Percentiles rank a stretch among this genome's conserved stretches.
These are phyloP conservation scores for Hippophae gyantsensis DNA, from an alignment of 306 rosid genomes.

Conservation along the genomic window DNA sequence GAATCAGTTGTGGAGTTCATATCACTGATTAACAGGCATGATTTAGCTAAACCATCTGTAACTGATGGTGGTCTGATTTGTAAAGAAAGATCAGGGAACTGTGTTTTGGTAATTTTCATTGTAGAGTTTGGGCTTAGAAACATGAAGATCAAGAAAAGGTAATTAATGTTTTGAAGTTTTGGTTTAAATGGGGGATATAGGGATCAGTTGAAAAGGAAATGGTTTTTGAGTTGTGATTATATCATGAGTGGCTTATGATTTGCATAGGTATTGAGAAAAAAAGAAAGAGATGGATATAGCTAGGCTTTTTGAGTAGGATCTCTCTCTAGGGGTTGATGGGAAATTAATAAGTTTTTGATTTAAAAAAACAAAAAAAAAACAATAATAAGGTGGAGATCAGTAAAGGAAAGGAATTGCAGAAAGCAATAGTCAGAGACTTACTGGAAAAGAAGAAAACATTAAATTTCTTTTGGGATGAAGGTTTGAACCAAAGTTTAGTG, in stretches of 20 bases:
- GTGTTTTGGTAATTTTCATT: slow-evolving; percentile 26
- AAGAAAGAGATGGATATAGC: not conserved
- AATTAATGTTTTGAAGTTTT: not conserved
- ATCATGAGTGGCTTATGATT: slow-evolving; percentile 80
- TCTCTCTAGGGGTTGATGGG: slow-evolving; percentile 38
- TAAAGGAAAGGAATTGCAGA: slow-evolving; percentile 24
- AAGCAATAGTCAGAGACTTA: slow-evolving; percentile 22
- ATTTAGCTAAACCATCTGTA: slow-evolving; percentile 17
- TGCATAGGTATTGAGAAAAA: slow-evolving; percentile 34
- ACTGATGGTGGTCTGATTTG: slow-evolving; percentile 60
- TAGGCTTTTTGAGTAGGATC: slow-evolving; percentile 42
- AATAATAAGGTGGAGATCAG: slow-evolving; percentile 16
- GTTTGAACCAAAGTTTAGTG: slow-evolving; percentile 47
- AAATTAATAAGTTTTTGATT: slow-evolving; percentile 4
- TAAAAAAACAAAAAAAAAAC: no score
- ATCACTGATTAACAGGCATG: slow-evolving; percentile 22
- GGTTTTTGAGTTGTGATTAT: slow-evolving; percentile 32
- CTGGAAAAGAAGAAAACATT: slow-evolving; percentile 28
- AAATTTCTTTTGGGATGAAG: slow-evolving; percentile 39
- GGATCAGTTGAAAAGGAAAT: not conserved
- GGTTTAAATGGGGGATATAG: slow-evolving; percentile 11
- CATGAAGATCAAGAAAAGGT: slow-evolving; percentile 24
- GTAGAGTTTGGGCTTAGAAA: slow-evolving; percentile 20
- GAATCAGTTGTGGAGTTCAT: slow-evolving; percentile 58
- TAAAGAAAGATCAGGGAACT: slow-evolving; percentile 63